Evolutionary conservation across 1,284 basidiomycete species (phyloP).

Genomic region (Mycocalia duriaeana): DNA sequence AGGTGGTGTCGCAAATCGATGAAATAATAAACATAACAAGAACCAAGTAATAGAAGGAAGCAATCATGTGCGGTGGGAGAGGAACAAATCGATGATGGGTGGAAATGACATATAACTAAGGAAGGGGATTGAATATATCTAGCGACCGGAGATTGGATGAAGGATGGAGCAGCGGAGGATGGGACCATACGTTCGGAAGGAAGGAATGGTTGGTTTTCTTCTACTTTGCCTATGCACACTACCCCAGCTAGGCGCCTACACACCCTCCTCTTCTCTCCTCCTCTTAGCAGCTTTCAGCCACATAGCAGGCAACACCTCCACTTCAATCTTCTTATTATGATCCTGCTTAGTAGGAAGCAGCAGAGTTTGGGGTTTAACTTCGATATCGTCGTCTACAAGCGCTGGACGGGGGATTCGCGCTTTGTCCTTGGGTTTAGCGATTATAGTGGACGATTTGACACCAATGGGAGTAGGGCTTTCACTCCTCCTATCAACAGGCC

Average conservation of each 20-base stretch:
- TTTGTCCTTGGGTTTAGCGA: too few species aligned
- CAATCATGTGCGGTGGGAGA: too few species aligned
- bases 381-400: neutral
- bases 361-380: neutral
- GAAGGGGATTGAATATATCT: neutral
- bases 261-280: too few species aligned
- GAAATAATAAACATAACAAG: too few species aligned
- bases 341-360: neutral
- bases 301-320: neutral
- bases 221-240: too few species aligned
- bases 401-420: neutral
- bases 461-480: too few species aligned
- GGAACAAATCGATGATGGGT: neutral
- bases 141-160: neutral
- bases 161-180: neutral
- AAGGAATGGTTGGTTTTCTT: too few species aligned
- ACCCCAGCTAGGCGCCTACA: too few species aligned
- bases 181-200: too few species aligned
- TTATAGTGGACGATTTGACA: too few species aligned
- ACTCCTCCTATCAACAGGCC: neutral
- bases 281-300: neutral
- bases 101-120: neutral
- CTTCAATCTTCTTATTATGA: neutral
- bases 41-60: too few species aligned
- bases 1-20: constrained; percentile 1